Conservation (phyloP, 2,329 filamentous ascomycete genomes). For the Sphaerostilbella broomeana region DNA sequence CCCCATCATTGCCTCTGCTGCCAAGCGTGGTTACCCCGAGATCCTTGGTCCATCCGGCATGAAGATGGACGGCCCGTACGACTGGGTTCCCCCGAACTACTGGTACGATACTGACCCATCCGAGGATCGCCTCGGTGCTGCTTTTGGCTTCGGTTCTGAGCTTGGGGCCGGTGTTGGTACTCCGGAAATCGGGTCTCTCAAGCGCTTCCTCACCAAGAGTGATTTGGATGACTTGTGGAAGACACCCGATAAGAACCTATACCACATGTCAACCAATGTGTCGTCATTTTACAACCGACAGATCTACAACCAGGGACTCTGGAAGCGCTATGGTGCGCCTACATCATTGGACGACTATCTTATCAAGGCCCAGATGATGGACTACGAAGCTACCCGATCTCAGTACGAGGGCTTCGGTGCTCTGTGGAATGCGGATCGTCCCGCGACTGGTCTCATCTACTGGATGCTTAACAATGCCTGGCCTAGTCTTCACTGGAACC, state of each 20-base stretch:
- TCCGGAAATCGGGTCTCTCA: conserved; percentile 48
- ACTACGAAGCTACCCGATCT: conserved; percentile 57
- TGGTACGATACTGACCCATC: conserved; percentile 46
- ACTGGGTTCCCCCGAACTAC: conserved; percentile 60
- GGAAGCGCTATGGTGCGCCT: conserved; percentile 43
- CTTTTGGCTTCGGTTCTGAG: conserved; percentile 59
- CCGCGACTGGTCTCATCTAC: conserved; percentile 56
- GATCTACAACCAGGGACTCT: conserved; percentile 53
- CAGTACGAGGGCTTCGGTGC: conserved; percentile 52
- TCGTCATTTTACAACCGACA: conserved; percentile 49
- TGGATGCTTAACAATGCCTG: conserved; percentile 64
- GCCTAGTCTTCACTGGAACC: conserved; percentile 59
- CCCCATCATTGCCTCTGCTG: conserved; percentile 52
- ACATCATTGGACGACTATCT: conserved; percentile 51
- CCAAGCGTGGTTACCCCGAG: conserved; percentile 46
- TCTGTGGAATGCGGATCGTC: conserved; percentile 42
- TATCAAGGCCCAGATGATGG: conserved; percentile 52
- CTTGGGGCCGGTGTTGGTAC: conserved; percentile 57
- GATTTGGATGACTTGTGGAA: conserved; percentile 54
- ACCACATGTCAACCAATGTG: conserved; percentile 52
- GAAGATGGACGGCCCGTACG: conserved; percentile 62
- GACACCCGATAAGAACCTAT: conserved; percentile 43
- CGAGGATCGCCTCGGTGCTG: conserved; percentile 42
- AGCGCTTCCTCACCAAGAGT: conserved; percentile 42
- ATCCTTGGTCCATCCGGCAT: conserved; percentile 50